A percentile compares a stretch with the other conserved stretches of the same genome.
Evolutionary conservation across 805 yeast genomes (phyloP).

Genomic region (Candida dendrica): DNA sequence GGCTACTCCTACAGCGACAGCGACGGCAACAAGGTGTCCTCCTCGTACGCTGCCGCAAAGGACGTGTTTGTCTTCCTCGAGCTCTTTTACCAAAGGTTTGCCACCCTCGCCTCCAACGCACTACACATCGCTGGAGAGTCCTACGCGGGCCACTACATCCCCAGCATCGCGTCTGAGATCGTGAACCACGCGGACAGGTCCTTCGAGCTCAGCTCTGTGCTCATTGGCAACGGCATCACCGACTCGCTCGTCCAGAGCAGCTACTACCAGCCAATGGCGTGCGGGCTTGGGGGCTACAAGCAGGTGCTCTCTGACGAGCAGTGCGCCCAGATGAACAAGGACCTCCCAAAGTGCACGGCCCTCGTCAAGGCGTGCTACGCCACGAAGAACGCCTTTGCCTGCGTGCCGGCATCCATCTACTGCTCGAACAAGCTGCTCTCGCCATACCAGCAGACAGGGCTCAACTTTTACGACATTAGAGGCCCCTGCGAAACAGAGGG

Average conservation of each 20-base stretch:
- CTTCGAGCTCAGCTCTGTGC: constrained; percentile 65
- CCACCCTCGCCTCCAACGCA: constrained; percentile 48
- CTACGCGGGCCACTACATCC: constrained; percentile 80
- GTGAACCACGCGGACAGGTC: constrained; percentile 37
- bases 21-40: constrained; percentile 47
- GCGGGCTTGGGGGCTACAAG: constrained; percentile 81
- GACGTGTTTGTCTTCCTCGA: constrained; percentile 83
- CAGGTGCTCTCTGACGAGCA: constrained; percentile 63
- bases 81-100: constrained; percentile 78
- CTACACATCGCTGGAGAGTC: constrained; percentile 85
- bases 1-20: constrained; percentile 77
- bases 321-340: constrained; percentile 56
- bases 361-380: constrained; percentile 62
- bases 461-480: constrained; percentile 84
- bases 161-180: constrained; percentile 55
- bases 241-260: constrained; percentile 75
- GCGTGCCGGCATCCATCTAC: constrained; percentile 79
- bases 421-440: constrained; percentile 65
- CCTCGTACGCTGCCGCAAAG: constrained; percentile 75
- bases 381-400: constrained; percentile 55
- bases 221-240: constrained; percentile 92
- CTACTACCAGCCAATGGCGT: constrained; percentile 88
- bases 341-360: constrained; percentile 58
- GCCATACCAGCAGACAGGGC: constrained; percentile 70
- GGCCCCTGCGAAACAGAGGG: constrained; percentile 65